Evolutionary conservation across 495 filamentous ascomycete species (phyloP), one percentile per base, ranked within the genome.

Genomic region (Penicillium argentinense): DNA sequence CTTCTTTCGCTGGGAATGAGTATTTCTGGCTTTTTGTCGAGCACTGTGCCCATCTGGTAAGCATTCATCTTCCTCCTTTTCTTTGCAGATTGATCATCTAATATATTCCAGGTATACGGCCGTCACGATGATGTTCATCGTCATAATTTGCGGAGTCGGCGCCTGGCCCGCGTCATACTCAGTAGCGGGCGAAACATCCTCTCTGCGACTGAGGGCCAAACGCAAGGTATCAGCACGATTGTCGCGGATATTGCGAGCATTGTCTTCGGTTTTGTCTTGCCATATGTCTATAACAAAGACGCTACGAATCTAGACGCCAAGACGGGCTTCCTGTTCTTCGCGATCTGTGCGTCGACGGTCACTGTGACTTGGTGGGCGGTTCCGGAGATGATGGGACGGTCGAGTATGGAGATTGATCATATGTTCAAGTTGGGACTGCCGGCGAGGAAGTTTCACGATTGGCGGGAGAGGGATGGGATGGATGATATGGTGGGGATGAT

Each of bases 151-250:
- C 9, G 44, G 44, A 9, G 26, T 47, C 24, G 44, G 44, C 6
- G 44, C 33, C 9, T 47, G 44, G 44, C 44, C 44, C 7, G 33
- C 44, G 5, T 47, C 44, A 21, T 47, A 28, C 25, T 33, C 44
- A 11, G 44, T 47, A 7, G 34, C 23, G 14, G 44, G 44, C 13
- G 44, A 47, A 28, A 26, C 44, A 22, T 47, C 44, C 12, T 33
- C 29, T 5, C 29, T 33, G 9, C 29, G 29, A 6, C 9, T 33
- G 29, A n/a, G 29, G 17, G 29, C 29, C 12, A 33, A 33, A 12
- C 29, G n/a, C 29, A 33, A n/a, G 29, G 29, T 17, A 16, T 33
- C 29, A 16, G 29, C 11, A 33, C 29, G 13, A 5, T 33, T 13
- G 29, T 14, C 29, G 13, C 12, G 4, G 29, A 33, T 8, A 33